A percentile compares a stretch with the other conserved stretches of the same genome.
Conservation (phyloP, 768 basidiomycete species). For the Gyrodon lividus region DNA sequence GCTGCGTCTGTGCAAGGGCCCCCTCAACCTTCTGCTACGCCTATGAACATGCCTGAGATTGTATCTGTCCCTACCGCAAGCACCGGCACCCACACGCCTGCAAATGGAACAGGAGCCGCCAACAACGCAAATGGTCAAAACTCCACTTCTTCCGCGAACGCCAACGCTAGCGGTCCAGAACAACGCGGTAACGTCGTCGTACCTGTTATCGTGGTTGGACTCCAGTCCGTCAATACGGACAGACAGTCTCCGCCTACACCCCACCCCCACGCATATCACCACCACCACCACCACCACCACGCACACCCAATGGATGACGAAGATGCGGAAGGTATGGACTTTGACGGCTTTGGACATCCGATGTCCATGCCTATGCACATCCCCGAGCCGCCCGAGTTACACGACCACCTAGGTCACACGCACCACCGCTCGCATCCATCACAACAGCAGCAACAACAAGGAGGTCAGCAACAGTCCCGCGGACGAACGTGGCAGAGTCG, state of each 20-base stretch:
- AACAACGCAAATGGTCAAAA: slow-evolving; percentile 7
- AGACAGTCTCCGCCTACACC: slow-evolving; percentile 29
- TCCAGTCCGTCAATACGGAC: slow-evolving; percentile 68
- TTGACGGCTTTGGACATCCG: slow-evolving; percentile 24
- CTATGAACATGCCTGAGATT: slow-evolving; percentile 17
- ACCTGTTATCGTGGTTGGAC: slow-evolving; percentile 80
- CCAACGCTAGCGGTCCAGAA: slow-evolving; percentile 20
- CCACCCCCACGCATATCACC: slow-evolving; percentile 12
- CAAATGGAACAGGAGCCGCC: background rate
- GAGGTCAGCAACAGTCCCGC: slow-evolving; percentile 22
- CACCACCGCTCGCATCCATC: slow-evolving; percentile 10
- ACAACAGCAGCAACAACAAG: slow-evolving; percentile 14
- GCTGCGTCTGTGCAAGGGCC: slow-evolving; percentile 8
- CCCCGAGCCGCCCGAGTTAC: slow-evolving; percentile 24
- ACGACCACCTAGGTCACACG: slow-evolving; percentile 11
- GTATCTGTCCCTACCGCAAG: slow-evolving; percentile 11
- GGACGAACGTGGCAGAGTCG: slow-evolving; percentile 57
- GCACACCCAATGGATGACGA: slow-evolving; percentile 19
- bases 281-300: slow-evolving; percentile 5
- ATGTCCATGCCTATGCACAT: slow-evolving; percentile 27
- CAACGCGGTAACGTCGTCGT: slow-evolving; percentile 53
- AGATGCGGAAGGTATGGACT: slow-evolving; percentile 27
- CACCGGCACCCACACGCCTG: slow-evolving; percentile 2
- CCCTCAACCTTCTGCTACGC: slow-evolving; percentile 8
- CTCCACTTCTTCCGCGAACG: slow-evolving; percentile 14